phyloP scores from a whole-genome alignment of 2,329 filamentous ascomycete species.

The Beauveria brongniartii region DNA sequence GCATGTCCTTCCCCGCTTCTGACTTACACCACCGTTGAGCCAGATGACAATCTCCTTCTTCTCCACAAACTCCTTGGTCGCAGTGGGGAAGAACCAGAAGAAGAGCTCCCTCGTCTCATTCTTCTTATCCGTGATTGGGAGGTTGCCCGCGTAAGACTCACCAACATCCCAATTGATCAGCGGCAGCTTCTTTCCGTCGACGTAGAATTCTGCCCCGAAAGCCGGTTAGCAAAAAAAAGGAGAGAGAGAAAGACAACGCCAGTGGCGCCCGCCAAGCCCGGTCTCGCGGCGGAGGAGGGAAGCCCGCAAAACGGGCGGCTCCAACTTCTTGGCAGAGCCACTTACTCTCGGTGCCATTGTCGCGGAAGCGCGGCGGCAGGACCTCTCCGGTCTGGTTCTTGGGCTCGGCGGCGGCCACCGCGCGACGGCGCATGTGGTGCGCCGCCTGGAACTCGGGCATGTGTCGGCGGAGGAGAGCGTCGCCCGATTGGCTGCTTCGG shows the following conservation, averaged over 20 bases:
- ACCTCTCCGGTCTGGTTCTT: not conserved
- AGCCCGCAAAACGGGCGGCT: not conserved
- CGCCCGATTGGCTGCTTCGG: not conserved
- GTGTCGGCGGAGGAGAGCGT: not conserved
- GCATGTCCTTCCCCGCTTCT: not conserved
- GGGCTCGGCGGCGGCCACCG: not conserved
- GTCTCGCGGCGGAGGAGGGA: not conserved
- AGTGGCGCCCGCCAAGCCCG: not conserved
- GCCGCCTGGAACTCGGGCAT: not conserved
- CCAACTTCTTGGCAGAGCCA: not conserved
- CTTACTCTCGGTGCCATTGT: constrained; percentile 16
- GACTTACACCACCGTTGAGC: constrained; percentile 33
- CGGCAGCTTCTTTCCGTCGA: constrained; percentile 54
- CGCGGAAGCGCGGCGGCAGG: constrained; percentile 12
- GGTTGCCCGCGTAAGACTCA: constrained; percentile 50
- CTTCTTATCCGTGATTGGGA: constrained; percentile 41
- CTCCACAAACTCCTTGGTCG: constrained; percentile 25
- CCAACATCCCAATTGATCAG: constrained; percentile 57
- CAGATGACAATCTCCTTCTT: constrained; percentile 42
- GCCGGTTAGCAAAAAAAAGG: not conserved
- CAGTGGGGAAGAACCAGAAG: constrained; percentile 48
- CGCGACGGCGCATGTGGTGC: not conserved
- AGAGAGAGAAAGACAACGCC: not conserved
- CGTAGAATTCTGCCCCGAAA: constrained; percentile 39
- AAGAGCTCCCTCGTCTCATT: constrained; percentile 35